These are phyloP conservation scores for Penicillium vulpinum DNA, from an alignment of 2,329 filamentous ascomycete species.

Conservation along the genomic window DNA sequence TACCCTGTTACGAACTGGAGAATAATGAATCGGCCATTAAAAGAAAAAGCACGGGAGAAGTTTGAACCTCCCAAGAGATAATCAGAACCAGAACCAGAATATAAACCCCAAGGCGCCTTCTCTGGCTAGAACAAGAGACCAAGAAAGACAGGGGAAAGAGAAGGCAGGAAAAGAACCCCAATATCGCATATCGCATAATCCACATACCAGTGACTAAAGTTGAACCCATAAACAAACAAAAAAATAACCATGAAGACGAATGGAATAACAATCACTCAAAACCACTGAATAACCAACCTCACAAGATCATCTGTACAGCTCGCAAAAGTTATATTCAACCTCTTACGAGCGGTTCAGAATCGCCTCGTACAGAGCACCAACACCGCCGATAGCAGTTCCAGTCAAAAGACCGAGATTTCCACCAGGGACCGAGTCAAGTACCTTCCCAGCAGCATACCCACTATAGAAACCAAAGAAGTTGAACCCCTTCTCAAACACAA, in stretches of 20 bases:
- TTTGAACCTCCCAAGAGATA: neutral
- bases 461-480: conserved; percentile 41
- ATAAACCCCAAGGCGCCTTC: conserved; percentile 21
- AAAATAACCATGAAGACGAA: neutral
- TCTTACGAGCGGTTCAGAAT: conserved; percentile 43
- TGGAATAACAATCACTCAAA: neutral
- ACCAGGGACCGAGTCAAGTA: conserved; percentile 42
- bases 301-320: conserved; percentile 19
- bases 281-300: neutral
- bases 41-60: neutral
- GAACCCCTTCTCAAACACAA: conserved; percentile 66
- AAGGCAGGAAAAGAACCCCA: conserved; percentile 9
- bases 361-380: conserved; percentile 49
- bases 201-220: conserved; percentile 21
- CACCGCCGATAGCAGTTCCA: conserved; percentile 42
- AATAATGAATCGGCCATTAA: conserved; percentile 6
- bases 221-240: conserved; percentile 14
- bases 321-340: neutral
- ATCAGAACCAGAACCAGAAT: conserved; percentile 11
- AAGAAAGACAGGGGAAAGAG: conserved; percentile 15
- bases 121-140: conserved; percentile 28
- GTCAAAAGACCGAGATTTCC: conserved; percentile 43
- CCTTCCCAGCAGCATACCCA: conserved; percentile 36
- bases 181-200: conserved; percentile 25
- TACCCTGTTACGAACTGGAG: neutral